phyloP scores from a whole-genome alignment of 192 early-diverging fungal species.

The Mortierella alpina region DNA sequence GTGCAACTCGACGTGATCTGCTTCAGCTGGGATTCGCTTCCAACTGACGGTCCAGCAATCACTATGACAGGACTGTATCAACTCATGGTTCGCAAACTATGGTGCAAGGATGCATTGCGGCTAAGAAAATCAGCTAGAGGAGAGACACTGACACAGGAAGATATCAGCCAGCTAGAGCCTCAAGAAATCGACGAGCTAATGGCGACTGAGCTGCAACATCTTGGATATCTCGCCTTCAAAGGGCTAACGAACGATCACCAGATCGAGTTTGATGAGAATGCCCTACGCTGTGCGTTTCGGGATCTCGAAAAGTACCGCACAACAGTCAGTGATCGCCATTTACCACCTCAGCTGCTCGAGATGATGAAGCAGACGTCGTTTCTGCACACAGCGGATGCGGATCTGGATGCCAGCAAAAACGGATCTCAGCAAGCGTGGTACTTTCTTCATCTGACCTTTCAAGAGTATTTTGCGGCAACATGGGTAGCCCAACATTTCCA shows the following conservation, averaged over 20 bases:
- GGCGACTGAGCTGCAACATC: not conserved
- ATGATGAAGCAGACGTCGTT: conserved; percentile 15
- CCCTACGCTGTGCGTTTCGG: not conserved
- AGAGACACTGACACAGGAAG: not conserved
- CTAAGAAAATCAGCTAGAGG: not conserved
- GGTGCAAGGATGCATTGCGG: conserved; percentile 12
- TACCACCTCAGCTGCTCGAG: not conserved
- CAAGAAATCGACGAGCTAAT: not conserved
- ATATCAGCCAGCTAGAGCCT: not conserved
- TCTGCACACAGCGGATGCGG: conserved; percentile 7
- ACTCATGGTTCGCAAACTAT: conserved; percentile 10
- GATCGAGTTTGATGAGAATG: not conserved
- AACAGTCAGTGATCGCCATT: not conserved
- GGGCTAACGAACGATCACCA: conserved; percentile 5
- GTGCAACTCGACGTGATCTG: conserved; percentile 20
- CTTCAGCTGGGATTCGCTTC: conserved; percentile 14
- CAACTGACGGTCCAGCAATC: not conserved
- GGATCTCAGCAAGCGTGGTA: not conserved
- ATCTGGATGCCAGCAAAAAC: not conserved
- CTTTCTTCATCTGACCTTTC: conserved; percentile 15
- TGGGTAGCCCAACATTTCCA: not conserved
- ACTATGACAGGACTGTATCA: conserved; percentile 15
- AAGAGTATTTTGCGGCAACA: conserved; percentile 17
- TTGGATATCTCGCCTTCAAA: conserved; percentile 15
- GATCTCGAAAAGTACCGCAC: not conserved